phyloP scores from a whole-genome alignment of 2,329 filamentous ascomycete genomes.

The Penicillium frequentans region DNA sequence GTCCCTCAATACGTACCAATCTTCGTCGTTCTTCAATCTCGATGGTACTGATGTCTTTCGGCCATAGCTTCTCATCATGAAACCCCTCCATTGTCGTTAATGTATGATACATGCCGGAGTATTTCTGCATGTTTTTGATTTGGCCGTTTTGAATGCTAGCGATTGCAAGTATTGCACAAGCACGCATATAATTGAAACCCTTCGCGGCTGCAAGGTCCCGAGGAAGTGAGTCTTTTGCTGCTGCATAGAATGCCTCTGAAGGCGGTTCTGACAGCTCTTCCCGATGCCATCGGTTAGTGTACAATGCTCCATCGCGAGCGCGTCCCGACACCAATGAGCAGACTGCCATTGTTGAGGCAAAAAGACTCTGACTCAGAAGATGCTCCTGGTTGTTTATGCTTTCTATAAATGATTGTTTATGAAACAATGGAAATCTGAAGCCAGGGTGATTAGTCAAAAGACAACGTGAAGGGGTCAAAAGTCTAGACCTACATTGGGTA shows the following conservation, averaged over 20 bases:
- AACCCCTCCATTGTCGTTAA: conserved; percentile 50
- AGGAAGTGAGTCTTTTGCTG: conserved; percentile 43
- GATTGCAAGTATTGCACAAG: conserved; percentile 52
- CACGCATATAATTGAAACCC: conserved; percentile 42
- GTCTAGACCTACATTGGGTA: conserved; percentile 47
- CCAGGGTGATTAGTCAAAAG: background rate
- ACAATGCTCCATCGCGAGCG: conserved; percentile 52
- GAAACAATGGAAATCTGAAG: conserved; percentile 51
- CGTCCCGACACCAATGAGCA: conserved; percentile 53
- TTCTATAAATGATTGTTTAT: conserved; percentile 45
- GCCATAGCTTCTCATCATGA: conserved; percentile 58
- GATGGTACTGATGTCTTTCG: conserved; percentile 43
- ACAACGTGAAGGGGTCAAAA: background rate
- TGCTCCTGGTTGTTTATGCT: conserved; percentile 47
- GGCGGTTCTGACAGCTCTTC: conserved; percentile 32
- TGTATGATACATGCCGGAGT: conserved; percentile 53
- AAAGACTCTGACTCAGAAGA: conserved; percentile 44
- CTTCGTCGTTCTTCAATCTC: conserved; percentile 52
- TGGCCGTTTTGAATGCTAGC: conserved; percentile 54
- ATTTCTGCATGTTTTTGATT: conserved; percentile 51
- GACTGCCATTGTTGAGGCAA: conserved; percentile 53
- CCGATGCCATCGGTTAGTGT: conserved; percentile 35
- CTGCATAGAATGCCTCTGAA: conserved; percentile 47
- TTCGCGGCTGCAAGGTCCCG: conserved; percentile 35
- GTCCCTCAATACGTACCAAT: conserved; percentile 36